These are phyloP conservation scores for Phylloporus sp. DNA, from an alignment of 1,284 basidiomycete species.

Conservation along the genomic window DNA sequence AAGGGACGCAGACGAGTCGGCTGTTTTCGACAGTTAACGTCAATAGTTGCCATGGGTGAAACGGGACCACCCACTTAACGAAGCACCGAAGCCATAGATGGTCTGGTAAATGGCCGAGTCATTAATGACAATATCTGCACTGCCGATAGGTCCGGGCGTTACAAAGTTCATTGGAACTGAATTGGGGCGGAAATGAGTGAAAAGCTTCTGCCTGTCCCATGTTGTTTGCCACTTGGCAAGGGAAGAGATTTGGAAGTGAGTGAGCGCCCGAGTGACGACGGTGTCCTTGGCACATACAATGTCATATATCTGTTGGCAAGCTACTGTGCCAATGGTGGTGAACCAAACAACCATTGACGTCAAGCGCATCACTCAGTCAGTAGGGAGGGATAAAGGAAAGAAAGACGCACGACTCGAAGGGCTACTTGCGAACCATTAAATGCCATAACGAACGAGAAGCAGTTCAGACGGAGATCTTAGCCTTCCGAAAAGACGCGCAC, in stretches of 20 bases:
- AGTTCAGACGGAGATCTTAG: slow-evolving; percentile 6
- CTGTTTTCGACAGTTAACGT: slow-evolving; percentile 31
- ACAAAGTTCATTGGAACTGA: slow-evolving; percentile 57
- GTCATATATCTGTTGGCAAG: slow-evolving; percentile 40
- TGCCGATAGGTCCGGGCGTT: slow-evolving; percentile 44
- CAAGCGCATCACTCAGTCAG: slow-evolving; percentile 22
- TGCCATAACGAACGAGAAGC: slow-evolving; percentile 8
- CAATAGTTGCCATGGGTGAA: background rate
- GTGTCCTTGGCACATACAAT: slow-evolving; percentile 28
- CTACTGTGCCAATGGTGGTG: slow-evolving; percentile 16
- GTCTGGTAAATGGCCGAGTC: slow-evolving; percentile 48
- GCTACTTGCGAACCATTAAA: slow-evolving; percentile 20
- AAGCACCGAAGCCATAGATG: slow-evolving; percentile 52
- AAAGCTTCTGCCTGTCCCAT: slow-evolving; percentile 56
- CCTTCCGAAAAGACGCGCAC: slow-evolving; percentile 2
- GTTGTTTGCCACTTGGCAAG: slow-evolving; percentile 61
- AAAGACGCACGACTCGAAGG: background rate
- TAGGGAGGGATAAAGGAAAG: slow-evolving; percentile 7
- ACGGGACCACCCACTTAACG: slow-evolving; percentile 44
- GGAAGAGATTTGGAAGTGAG: slow-evolving; percentile 8
- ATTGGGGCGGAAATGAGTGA: slow-evolving; percentile 49
- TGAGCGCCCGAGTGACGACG: background rate
- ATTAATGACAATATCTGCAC: slow-evolving; percentile 49
- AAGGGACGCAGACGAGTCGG: slow-evolving; percentile 54
- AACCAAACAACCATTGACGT: slow-evolving; percentile 14